Evolutionary conservation across 1,284 basidiomycete genomes (phyloP), one percentile per base, ranked within the genome.

Genomic region (Veloboletus limbatus): DNA sequence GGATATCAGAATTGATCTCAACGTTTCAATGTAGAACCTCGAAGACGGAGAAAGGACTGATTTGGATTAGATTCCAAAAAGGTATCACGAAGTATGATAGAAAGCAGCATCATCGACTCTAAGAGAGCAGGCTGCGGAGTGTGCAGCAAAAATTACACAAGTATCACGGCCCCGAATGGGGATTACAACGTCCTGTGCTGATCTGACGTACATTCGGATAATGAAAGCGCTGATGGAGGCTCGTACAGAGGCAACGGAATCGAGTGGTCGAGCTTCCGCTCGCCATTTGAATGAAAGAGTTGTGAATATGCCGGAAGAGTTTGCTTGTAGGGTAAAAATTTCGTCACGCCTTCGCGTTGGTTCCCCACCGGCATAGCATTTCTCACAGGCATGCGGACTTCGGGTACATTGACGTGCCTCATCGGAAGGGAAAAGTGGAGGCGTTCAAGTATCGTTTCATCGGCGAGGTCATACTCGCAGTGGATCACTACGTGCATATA

Each of bases 241-340:
- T 72, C 69, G 57, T 89, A 89, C 13, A 77, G 69, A 0, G 87
- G 87, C 17, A 88, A 66, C 10, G 82, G 85, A n/a, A 67, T 65
- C 13, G 75, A 78, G 52, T 79, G 75, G 56, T 89, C 85, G 36
- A 85, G 71, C 65, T 79, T 85, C 42, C 76, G 73, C 47, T 87
- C 80, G 16, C 88, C 88, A 54, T 87, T 85, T 18, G 72, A 58
- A 57, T 89, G 69, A 64, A 81, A 91, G 16, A 91, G 72, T 49
- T 88, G 83, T 2, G 83, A 86, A 59, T 91, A 91, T 4, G 82
- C 75, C 3, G 88, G 88, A 13, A 89, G 76, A 22, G 62, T 65
- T 10, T 68, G 67, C 7, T 70, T 55, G 49, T 68, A 69, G 14
- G 66, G 67, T 43, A 51, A 43, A 51, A 49, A 59, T 32, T 45